Evolutionary conservation across 371 early-diverging fungal genomes (phyloP).

Genomic region (Furculomyces boomerangus): DNA sequence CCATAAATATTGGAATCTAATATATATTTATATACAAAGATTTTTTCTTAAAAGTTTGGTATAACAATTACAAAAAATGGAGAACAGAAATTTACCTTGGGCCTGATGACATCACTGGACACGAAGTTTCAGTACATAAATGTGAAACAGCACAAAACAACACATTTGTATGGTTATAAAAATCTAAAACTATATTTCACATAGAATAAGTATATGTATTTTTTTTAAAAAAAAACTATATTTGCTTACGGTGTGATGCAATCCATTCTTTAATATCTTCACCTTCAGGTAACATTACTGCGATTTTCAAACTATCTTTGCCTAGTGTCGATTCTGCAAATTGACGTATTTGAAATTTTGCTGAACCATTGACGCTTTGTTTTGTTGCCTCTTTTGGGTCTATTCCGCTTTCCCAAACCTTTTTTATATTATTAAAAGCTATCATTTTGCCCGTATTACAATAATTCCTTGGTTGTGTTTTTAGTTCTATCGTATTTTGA

Average conservation of each 20-base stretch:
- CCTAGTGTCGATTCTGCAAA: constrained; percentile 47
- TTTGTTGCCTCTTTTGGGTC: not conserved
- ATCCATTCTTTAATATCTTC: constrained; percentile 78
- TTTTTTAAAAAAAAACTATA: not conserved
- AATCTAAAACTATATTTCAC: constrained; percentile 38
- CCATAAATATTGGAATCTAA: constrained; percentile 64
- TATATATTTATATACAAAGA: not conserved
- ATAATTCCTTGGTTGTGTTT: not conserved
- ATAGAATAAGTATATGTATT: not conserved
- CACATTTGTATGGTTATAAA: constrained; percentile 82
- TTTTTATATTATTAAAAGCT: not conserved
- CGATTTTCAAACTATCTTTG: constrained; percentile 44
- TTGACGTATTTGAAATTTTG: constrained; percentile 24
- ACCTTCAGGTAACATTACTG: constrained; percentile 60
- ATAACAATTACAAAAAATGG: not conserved
- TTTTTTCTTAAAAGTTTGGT: not conserved
- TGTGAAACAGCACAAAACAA: constrained; percentile 71
- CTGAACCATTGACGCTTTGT: constrained; percentile 6
- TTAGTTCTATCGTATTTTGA: not conserved
- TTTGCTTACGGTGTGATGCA: constrained; percentile 43
- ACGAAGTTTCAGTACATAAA: constrained; percentile 52
- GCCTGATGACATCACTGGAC: constrained; percentile 79
- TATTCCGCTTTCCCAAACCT: not conserved
- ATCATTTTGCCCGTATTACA: not conserved
- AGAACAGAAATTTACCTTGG: constrained; percentile 24